phyloP scores from a whole-genome alignment of 2,329 filamentous ascomycete genomes.

The Penicillium sp. region DNA sequence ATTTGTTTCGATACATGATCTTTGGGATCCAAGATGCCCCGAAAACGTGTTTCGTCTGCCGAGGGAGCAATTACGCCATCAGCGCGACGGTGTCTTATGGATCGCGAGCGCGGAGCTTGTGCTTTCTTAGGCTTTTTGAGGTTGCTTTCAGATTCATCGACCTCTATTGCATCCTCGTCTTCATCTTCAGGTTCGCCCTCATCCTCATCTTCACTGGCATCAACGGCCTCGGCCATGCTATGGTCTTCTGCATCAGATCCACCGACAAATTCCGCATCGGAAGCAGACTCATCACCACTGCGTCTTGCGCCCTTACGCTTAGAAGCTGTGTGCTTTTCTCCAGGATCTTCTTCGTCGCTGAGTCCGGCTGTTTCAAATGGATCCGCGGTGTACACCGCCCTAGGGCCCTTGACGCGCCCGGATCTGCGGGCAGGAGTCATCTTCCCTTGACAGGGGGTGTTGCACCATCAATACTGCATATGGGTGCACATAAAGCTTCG shows the following conservation, averaged over 20 bases:
- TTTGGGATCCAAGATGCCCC: constrained; percentile 34
- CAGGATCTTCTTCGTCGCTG: constrained; percentile 26
- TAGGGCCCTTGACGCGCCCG: constrained; percentile 28
- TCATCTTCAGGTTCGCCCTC: constrained; percentile 16
- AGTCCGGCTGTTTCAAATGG: constrained; percentile 32
- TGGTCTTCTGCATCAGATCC: constrained; percentile 14
- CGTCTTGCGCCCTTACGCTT: constrained; percentile 15
- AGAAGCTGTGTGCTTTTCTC: constrained; percentile 3
- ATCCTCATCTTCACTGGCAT: constrained; percentile 17
- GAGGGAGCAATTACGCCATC: constrained; percentile 18
- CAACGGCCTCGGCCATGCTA: constrained; percentile 9
- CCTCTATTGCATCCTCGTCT: constrained; percentile 16
- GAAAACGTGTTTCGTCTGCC: constrained; percentile 30
- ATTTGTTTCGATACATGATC: constrained; percentile 40
- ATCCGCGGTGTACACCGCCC: constrained; percentile 33
- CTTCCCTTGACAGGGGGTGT: neutral
- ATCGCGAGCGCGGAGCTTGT: constrained; percentile 1
- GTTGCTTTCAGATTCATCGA: constrained; percentile 2
- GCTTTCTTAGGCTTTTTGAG: constrained; percentile 14
- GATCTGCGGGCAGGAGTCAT: constrained; percentile 34
- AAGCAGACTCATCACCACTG: constrained; percentile 17
- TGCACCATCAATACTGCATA: neutral
- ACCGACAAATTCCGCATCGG: constrained; percentile 35
- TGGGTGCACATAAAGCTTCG: neutral
- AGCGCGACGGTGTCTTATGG: constrained; percentile 13